phyloP scores from a whole-genome alignment of 192 early-diverging fungal species.

The Coemansia sp. region DNA sequence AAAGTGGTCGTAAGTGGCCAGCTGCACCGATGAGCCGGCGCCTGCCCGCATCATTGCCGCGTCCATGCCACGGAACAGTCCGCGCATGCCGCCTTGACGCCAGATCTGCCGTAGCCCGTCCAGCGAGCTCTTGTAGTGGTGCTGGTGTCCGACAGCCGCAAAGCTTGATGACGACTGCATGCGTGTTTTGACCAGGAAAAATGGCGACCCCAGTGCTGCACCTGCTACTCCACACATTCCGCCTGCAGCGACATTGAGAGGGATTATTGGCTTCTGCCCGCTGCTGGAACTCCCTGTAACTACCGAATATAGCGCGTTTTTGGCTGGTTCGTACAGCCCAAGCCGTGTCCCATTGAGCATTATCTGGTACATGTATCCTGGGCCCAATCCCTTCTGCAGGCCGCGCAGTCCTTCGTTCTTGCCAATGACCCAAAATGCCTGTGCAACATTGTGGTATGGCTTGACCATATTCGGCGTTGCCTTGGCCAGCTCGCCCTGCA shows the following conservation, averaged over 20 bases:
- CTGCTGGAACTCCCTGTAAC: constrained; percentile 42
- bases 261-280: constrained; percentile 32
- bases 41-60: constrained; percentile 88
- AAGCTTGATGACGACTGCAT: constrained; percentile 72
- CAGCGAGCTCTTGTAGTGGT: constrained; percentile 71
- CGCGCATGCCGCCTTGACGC: constrained; percentile 68
- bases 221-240: constrained; percentile 77
- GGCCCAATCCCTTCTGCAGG: constrained; percentile 80
- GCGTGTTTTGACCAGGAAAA: constrained; percentile 90
- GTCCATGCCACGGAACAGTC: constrained; percentile 82
- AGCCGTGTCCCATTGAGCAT: constrained; percentile 91
- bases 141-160: constrained; percentile 79
- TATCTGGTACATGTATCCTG: constrained; percentile 89
- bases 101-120: constrained; percentile 68
- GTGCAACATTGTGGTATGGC: constrained; percentile 74
- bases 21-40: constrained; percentile 83
- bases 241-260: constrained; percentile 70
- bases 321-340: constrained; percentile 86
- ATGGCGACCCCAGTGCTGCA: constrained; percentile 76
- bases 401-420: constrained; percentile 82
- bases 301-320: constrained; percentile 54
- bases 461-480: constrained; percentile 43
- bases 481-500: constrained; percentile 82
- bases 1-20: constrained; percentile 84
- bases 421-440: constrained; percentile 73